Evolutionary conservation across 2,329 filamentous ascomycete genomes (phyloP).

Genomic region (Penicillium sp.): DNA sequence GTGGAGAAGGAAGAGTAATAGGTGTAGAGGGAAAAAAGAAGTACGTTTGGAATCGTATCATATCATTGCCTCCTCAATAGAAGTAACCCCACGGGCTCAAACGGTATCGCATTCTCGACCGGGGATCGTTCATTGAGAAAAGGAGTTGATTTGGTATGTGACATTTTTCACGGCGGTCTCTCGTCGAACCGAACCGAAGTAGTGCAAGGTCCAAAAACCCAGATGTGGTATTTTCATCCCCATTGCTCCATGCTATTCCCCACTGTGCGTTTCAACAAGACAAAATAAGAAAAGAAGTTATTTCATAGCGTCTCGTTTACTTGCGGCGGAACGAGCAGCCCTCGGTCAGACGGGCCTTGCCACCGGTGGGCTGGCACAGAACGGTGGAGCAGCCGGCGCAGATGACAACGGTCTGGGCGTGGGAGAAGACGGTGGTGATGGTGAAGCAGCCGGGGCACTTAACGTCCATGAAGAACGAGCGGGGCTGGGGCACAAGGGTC

Average conservation of each 20-base stretch:
- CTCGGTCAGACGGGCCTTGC: slow-evolving; percentile 98
- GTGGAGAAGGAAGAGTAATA: slow-evolving; percentile 13
- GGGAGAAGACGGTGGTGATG: slow-evolving; percentile 99
- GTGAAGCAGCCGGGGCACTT: slow-evolving; percentile 99
- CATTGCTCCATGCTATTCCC: slow-evolving; percentile 31
- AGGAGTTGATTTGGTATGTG: slow-evolving; percentile 24
- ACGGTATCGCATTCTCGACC: background rate
- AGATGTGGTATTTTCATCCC: slow-evolving; percentile 31
- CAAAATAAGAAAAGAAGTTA: slow-evolving; percentile 24
- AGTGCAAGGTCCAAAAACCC: slow-evolving; percentile 25
- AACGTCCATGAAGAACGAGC: slow-evolving; percentile 99
- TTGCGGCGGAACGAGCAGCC: slow-evolving; percentile 99
- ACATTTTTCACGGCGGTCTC: slow-evolving; percentile 27
- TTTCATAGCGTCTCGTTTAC: slow-evolving; percentile 59
- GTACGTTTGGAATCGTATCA: slow-evolving; percentile 24
- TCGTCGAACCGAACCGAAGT: slow-evolving; percentile 22
- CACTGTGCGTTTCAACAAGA: slow-evolving; percentile 30
- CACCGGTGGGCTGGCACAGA: slow-evolving; percentile 98
- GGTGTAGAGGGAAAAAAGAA: slow-evolving; percentile 19
- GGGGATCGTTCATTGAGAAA: slow-evolving; percentile 14
- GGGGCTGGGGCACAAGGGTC: slow-evolving; percentile 92
- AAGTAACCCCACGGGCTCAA: slow-evolving; percentile 1
- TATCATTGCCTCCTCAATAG: slow-evolving; percentile 18
- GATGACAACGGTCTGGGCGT: slow-evolving; percentile 99
- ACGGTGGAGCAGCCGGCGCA: slow-evolving; percentile 99